A percentile compares a stretch with the other conserved stretches of the same genome.
phyloP scores from a whole-genome alignment of 1,139 yeast genomes.

The Debaryomyces nepalensis region DNA sequence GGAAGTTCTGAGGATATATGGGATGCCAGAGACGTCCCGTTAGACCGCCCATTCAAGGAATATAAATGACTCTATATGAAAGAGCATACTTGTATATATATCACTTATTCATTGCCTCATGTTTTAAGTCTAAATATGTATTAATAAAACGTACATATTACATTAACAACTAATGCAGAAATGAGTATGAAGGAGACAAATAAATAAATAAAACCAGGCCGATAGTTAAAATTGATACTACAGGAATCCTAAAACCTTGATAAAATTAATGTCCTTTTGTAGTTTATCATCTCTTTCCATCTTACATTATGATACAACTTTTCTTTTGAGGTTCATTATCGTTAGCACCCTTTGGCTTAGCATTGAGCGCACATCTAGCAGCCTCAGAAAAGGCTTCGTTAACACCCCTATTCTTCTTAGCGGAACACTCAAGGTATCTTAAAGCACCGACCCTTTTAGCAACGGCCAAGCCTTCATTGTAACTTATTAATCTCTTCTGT shows the following conservation, averaged over 20 bases:
- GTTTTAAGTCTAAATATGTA: conserved; percentile 7
- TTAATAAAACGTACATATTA: conserved; percentile 2
- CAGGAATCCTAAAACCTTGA: not conserved
- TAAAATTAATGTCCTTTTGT: not conserved
- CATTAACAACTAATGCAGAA: conserved; percentile 1
- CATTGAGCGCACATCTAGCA: conserved; percentile 92
- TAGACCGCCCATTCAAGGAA: conserved; percentile 32
- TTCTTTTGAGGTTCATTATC: conserved; percentile 52
- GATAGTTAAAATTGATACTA: not conserved
- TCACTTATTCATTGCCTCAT: no score
- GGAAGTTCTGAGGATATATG: conserved; percentile 87
- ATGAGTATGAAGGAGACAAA: conserved; percentile 7
- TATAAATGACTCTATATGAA: conserved; percentile 10
- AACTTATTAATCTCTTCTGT: conserved; percentile 57
- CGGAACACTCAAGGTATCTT: conserved; percentile 89
- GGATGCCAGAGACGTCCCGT: conserved; percentile 53
- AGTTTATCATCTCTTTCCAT: not conserved
- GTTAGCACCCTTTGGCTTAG: conserved; percentile 79
- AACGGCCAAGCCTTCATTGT: conserved; percentile 51
- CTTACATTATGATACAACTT: conserved; percentile 46
- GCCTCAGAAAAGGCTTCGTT: conserved; percentile 98
- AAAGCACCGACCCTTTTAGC: conserved; percentile 87
- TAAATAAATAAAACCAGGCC: conserved; percentile 3
- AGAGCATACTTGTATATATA: no score
- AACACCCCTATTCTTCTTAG: conserved; percentile 92